Evolutionary conservation across 306 rosid genomes (phyloP).

Genomic region (Begonia masoniana): DNA sequence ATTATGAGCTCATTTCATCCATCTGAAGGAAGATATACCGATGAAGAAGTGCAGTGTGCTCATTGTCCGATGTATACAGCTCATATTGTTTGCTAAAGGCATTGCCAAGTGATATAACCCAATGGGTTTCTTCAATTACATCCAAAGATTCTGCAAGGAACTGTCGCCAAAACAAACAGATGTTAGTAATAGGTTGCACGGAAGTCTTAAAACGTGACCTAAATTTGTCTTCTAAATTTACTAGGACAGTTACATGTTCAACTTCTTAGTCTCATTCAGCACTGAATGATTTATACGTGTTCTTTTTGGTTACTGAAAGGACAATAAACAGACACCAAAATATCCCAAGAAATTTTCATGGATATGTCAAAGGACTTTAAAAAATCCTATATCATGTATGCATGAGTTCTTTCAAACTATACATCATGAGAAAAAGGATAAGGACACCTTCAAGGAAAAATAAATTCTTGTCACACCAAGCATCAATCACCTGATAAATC

Average conservation of each 20-base stretch:
- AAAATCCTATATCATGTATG: too few relatives aligned
- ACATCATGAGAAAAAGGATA: conserved; percentile 1
- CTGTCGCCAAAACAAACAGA: conserved; percentile 35
- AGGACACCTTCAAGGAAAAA: background rate
- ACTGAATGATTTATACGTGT: too few relatives aligned
- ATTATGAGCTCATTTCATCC: too few relatives aligned
- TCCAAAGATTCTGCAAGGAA: conserved; percentile 96
- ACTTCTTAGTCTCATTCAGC: too few relatives aligned
- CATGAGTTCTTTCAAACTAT: too few relatives aligned
- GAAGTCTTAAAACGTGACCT: conserved; percentile 5
- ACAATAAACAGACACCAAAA: too few relatives aligned
- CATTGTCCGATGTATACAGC: conserved; percentile 79
- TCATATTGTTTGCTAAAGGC: conserved; percentile 77
- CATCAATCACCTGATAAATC: too few relatives aligned
- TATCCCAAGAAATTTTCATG: background rate
- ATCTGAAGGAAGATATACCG: conserved; percentile 32
- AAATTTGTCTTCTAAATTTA: conserved; percentile 1
- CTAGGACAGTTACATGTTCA: too few relatives aligned
- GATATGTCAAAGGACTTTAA: background rate
- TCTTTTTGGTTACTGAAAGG: too few relatives aligned
- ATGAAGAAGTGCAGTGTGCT: conserved; percentile 89
- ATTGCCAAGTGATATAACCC: conserved; percentile 89
- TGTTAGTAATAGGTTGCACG: conserved; percentile 9
- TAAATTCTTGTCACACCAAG: background rate
- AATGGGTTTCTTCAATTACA: conserved; percentile 73